Conservation (phyloP, 345 rosid genomes). For the Camelina neglecta region DNA sequence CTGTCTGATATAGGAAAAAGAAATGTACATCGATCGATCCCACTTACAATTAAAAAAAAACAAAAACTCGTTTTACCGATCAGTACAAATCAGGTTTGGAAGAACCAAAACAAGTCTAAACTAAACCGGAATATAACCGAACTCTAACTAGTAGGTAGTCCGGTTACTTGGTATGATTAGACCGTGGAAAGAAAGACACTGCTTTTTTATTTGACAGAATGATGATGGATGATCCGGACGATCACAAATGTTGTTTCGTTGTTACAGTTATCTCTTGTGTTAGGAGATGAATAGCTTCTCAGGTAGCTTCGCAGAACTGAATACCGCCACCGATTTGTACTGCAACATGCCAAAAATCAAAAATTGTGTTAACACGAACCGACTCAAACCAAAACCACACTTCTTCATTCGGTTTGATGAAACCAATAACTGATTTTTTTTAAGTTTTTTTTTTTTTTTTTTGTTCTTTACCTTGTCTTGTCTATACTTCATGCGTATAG, state of each 20-base stretch:
- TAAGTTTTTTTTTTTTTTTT: not conserved
- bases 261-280: not conserved
- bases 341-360: constrained; percentile 33
- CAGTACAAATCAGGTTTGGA: constrained; percentile 35
- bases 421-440: not conserved
- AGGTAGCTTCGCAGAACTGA: constrained; percentile 63
- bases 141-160: not conserved
- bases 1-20: not conserved
- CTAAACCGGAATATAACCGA: constrained; percentile 21
- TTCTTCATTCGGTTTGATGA: not conserved
- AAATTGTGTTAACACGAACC: not conserved
- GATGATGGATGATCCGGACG: too few relatives aligned
- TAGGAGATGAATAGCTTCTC: constrained; percentile 56
- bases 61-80: constrained; percentile 16
- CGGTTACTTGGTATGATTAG: constrained; percentile 11
- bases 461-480: constrained; percentile 61
- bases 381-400: constrained; percentile 14
- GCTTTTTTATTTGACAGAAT: constrained; percentile 26
- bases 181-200: constrained; percentile 28
- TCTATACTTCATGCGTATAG: constrained; percentile 70
- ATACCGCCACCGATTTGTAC: constrained; percentile 76
- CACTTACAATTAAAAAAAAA: constrained; percentile 4
- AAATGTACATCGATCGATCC: constrained; percentile 19
- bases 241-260: constrained; percentile 13
- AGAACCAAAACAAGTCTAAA: constrained; percentile 38